Evolutionary conservation across 306 rosid genomes (phyloP).

Genomic region (Alnus rubra): DNA sequence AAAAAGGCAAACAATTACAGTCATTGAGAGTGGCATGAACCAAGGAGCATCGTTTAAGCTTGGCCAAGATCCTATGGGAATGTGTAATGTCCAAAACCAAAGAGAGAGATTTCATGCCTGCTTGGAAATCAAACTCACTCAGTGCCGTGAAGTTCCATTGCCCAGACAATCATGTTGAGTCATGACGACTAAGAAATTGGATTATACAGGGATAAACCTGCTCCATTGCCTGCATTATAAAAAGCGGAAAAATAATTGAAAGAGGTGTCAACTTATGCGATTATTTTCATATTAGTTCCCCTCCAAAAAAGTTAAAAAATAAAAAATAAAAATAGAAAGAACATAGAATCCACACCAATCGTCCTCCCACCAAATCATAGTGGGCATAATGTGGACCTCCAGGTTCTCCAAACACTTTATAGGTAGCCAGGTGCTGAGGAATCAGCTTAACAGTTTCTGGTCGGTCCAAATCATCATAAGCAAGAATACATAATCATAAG

Average conservation of each 20-base stretch:
- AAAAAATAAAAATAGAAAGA: not conserved
- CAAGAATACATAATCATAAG: not conserved
- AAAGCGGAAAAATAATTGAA: slow-evolving; percentile 17
- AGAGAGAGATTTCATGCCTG: slow-evolving; percentile 23
- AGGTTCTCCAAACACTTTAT: slow-evolving; percentile 73
- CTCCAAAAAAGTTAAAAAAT: too few relatives aligned
- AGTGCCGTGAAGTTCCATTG: slow-evolving; percentile 20
- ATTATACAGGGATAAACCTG: slow-evolving; percentile 81
- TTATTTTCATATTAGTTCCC: too few relatives aligned
- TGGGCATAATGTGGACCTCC: slow-evolving; percentile 96
- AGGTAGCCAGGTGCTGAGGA: slow-evolving; percentile 76
- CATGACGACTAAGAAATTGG: slow-evolving; percentile 67
- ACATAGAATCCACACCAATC: slow-evolving; percentile 53
- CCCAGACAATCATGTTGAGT: slow-evolving; percentile 45
- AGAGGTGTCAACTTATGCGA: not conserved
- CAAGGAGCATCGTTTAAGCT: slow-evolving; percentile 4
- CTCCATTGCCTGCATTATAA: slow-evolving; percentile 71
- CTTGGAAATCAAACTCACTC: slow-evolving; percentile 29
- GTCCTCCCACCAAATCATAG: slow-evolving; percentile 98
- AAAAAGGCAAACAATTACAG: slow-evolving; percentile 6
- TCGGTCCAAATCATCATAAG: slow-evolving; percentile 29
- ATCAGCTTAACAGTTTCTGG: slow-evolving; percentile 78
- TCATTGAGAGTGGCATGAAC: slow-evolving; percentile 16
- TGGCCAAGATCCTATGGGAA: not conserved
- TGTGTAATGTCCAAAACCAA: slow-evolving; percentile 16